Conservation (phyloP, 495 filamentous ascomycete genomes). For the Penicillium psychrofluorescens region DNA sequence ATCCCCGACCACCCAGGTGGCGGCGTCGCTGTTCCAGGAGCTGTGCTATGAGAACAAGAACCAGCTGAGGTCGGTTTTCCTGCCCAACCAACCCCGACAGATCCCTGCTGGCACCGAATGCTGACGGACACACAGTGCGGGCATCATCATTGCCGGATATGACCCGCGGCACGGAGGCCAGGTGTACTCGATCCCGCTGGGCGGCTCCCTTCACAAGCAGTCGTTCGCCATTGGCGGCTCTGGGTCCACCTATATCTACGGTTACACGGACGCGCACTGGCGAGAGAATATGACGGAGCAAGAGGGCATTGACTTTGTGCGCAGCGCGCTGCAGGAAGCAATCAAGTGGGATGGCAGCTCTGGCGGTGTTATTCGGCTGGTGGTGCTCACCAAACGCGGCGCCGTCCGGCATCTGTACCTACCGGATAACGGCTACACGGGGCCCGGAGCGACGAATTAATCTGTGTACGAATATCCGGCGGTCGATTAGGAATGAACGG, state of each 20-base stretch:
- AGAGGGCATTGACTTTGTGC: slow-evolving; percentile 90
- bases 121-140: slow-evolving; percentile 55
- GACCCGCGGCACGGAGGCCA: slow-evolving; percentile 90
- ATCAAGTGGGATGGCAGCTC: slow-evolving; percentile 99
- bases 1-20: slow-evolving; percentile 86
- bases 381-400: slow-evolving; percentile 84
- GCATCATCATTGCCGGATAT: slow-evolving; percentile 96
- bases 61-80: slow-evolving; percentile 55
- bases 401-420: slow-evolving; percentile 84
- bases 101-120: not conserved
- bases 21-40: slow-evolving; percentile 93
- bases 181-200: slow-evolving; percentile 93
- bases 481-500: slow-evolving; percentile 10
- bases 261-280: slow-evolving; percentile 97
- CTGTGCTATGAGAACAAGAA: slow-evolving; percentile 98
- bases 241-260: slow-evolving; percentile 98
- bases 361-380: slow-evolving; percentile 94
- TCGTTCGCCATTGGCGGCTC: slow-evolving; percentile 93
- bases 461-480: slow-evolving; percentile 21
- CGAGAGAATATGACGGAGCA: slow-evolving; percentile 88
- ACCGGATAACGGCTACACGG: slow-evolving; percentile 76
- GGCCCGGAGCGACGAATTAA: slow-evolving; percentile 46
- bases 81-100: not conserved
- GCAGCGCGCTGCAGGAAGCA: slow-evolving; percentile 79
- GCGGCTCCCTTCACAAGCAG: slow-evolving; percentile 96